These are phyloP conservation scores for Chlorencoelia australis DNA, from an alignment of 2,329 filamentous ascomycete genomes.

Conservation along the genomic window DNA sequence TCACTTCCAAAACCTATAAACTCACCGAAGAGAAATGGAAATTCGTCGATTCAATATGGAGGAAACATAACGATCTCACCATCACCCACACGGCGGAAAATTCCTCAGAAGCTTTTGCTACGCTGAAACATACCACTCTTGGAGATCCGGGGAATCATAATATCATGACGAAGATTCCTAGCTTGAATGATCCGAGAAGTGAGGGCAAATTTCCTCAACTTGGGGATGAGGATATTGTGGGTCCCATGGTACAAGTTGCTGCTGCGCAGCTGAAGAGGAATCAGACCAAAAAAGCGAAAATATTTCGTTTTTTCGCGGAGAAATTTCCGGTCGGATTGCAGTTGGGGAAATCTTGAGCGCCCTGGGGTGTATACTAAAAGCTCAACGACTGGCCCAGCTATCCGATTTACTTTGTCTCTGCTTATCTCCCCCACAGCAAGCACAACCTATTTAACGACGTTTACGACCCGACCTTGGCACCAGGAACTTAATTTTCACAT, in stretches of 20 bases:
- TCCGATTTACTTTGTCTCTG: too few relatives aligned
- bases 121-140: conserved; percentile 32
- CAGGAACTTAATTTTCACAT: too few relatives aligned
- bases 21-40: conserved; percentile 86
- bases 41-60: conserved; percentile 67
- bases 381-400: too few relatives aligned
- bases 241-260: conserved; percentile 56
- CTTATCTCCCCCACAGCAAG: too few relatives aligned
- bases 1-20: conserved; percentile 78
- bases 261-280: conserved; percentile 23
- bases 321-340: conserved; percentile 26
- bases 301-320: conserved; percentile 26
- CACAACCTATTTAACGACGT: too few relatives aligned
- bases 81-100: conserved; percentile 38
- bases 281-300: conserved; percentile 25
- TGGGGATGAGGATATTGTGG: conserved; percentile 86
- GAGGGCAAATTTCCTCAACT: conserved; percentile 80
- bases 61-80: conserved; percentile 55
- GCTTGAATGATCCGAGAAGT: conserved; percentile 53
- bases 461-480: too few relatives aligned
- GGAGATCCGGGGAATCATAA: conserved; percentile 35
- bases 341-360: conserved; percentile 17
- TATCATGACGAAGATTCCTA: conserved; percentile 55
- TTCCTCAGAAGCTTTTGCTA: conserved; percentile 33
- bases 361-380: too few relatives aligned